phyloP scores from a whole-genome alignment of 805 yeast species.

The Candida dajiaensis region DNA sequence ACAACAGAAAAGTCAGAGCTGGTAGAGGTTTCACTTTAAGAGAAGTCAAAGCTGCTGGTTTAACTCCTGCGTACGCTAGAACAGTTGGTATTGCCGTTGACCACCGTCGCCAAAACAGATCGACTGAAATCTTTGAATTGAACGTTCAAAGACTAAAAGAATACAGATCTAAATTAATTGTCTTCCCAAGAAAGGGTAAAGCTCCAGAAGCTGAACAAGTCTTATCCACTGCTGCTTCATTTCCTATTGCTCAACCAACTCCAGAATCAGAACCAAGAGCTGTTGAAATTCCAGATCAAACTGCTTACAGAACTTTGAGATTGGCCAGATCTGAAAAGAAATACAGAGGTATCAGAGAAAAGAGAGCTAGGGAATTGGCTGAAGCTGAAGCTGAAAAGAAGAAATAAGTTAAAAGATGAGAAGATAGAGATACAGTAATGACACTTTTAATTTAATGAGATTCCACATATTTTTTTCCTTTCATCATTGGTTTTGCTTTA shows the following conservation, averaged over 20 bases:
- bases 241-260: constrained; percentile 86
- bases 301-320: constrained; percentile 41
- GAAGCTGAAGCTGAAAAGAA: constrained; percentile 99
- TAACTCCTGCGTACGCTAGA: constrained; percentile 92
- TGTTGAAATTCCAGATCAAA: constrained; percentile 58
- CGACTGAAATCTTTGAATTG: constrained; percentile 88
- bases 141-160: constrained; percentile 96
- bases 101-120: constrained; percentile 99
- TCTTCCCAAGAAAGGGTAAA: constrained; percentile 90
- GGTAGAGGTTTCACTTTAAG: constrained; percentile 99
- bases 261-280: constrained; percentile 81
- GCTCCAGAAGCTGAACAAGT: constrained; percentile 78
- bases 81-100: constrained; percentile 98
- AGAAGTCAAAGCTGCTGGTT: constrained; percentile 97
- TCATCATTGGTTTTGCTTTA: not conserved
- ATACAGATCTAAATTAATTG: constrained; percentile 91
- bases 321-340: constrained; percentile 87
- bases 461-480: not conserved
- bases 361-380: constrained; percentile 95
- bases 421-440: constrained; percentile 46
- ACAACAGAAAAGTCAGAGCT: constrained; percentile 99
- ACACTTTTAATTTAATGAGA: not conserved
- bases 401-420: constrained; percentile 84
- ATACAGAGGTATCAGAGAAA: constrained; percentile 89
- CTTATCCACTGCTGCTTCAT: constrained; percentile 63